These are phyloP conservation scores for Exutisphaerella laricina DNA, from an alignment of 2,329 filamentous ascomycete genomes.

Conservation along the genomic window DNA sequence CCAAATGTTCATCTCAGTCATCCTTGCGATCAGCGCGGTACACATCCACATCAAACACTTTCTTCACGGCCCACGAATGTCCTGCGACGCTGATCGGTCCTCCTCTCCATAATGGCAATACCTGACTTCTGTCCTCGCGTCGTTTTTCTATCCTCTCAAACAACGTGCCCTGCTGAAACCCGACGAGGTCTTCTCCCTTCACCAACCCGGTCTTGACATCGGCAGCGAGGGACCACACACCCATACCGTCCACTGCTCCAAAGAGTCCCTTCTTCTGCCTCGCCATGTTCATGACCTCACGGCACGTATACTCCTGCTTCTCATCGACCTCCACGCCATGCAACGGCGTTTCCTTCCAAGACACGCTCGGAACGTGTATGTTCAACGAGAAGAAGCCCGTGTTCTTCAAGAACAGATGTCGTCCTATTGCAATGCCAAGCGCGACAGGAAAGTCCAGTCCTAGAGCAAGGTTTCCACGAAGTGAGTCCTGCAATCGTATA, in stretches of 20 bases:
- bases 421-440: slow-evolving; percentile 29
- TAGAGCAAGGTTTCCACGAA: slow-evolving; percentile 33
- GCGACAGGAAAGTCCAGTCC: slow-evolving; percentile 37
- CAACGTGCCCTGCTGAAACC: slow-evolving; percentile 30
- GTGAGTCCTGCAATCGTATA: slow-evolving; percentile 33
- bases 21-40: slow-evolving; percentile 25
- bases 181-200: slow-evolving; percentile 30
- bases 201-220: slow-evolving; percentile 30
- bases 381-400: slow-evolving; percentile 29
- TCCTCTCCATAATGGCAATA: slow-evolving; percentile 34
- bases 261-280: slow-evolving; percentile 19
- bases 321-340: slow-evolving; percentile 31
- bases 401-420: slow-evolving; percentile 33
- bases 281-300: slow-evolving; percentile 26
- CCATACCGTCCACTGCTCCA: slow-evolving; percentile 28
- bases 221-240: slow-evolving; percentile 32
- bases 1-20: too few species aligned
- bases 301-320: slow-evolving; percentile 26
- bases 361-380: slow-evolving; percentile 33
- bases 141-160: slow-evolving; percentile 28
- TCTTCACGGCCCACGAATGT: slow-evolving; percentile 32
- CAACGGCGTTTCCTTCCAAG: slow-evolving; percentile 26
- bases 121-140: slow-evolving; percentile 29
- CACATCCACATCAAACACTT: slow-evolving; percentile 31
- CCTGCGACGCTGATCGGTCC: slow-evolving; percentile 32